Evolutionary conservation across 352 stramenopile species (phyloP).

Genomic region (Pythium sukuiense): DNA sequence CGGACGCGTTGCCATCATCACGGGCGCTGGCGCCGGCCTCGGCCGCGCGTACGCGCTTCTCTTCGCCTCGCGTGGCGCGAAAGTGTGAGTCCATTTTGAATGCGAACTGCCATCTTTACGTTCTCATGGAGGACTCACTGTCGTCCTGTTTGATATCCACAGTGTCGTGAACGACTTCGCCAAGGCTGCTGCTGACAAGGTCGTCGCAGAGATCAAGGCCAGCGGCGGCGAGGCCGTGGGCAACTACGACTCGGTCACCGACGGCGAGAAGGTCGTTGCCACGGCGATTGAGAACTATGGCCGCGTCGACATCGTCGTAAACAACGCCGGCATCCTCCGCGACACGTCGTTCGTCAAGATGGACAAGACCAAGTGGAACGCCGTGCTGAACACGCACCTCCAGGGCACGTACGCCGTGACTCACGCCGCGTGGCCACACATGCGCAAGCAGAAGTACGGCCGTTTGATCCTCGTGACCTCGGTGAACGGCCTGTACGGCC

Average conservation of each 20-base stretch:
- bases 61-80: constrained; percentile 72
- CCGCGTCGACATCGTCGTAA: constrained; percentile 84
- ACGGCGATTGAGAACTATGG: constrained; percentile 71
- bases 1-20: constrained; percentile 77
- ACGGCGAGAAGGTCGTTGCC: constrained; percentile 80
- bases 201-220: constrained; percentile 79
- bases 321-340: constrained; percentile 95
- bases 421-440: constrained; percentile 85
- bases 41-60: constrained; percentile 75
- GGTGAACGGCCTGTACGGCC: constrained; percentile 87
- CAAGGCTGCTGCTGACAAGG: constrained; percentile 61
- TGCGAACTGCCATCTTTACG: background rate
- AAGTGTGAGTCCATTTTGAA: constrained; percentile 59
- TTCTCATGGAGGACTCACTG: background rate
- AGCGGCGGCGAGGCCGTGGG: constrained; percentile 71
- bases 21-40: constrained; percentile 69
- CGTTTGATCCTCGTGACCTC: constrained; percentile 87
- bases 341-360: constrained; percentile 91
- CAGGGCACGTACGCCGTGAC: constrained; percentile 82
- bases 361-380: constrained; percentile 87
- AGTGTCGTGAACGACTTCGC: constrained; percentile 82
- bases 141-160: background rate
- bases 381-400: constrained; percentile 81
- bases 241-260: constrained; percentile 86
- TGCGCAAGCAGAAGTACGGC: constrained; percentile 90